Evolutionary conservation across 1,139 yeast species (phyloP), one percentile per base, ranked within the genome.

Genomic region (Saccharomyces hybrid): DNA sequence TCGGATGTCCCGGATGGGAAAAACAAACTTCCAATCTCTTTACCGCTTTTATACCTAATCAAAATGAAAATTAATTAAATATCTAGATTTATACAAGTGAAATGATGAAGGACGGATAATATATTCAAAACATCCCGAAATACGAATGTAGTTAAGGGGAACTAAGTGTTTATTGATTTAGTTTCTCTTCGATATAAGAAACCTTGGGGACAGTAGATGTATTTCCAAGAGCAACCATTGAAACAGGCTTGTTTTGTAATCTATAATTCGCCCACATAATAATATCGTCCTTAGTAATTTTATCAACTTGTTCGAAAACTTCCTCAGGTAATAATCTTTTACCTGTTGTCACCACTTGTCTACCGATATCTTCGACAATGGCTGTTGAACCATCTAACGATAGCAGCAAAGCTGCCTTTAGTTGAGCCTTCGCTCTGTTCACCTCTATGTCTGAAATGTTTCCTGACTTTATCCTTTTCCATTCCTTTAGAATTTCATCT

Each of bases 321-420:
- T 91, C 96, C 70, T 88, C 96, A 2, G 99, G 97, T 14, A 95
- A 79, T 64, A 89, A 78, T 68, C 97, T 82, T 66, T 80, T 83
- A 44, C 99, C 99, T 2, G 98, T 91, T 55, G 96, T 91, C 51
- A 93, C 96, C 59, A 93, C 78, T 72, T 95, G 99, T 71, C 99
- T 84, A 44, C 99, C 99, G 64, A 95, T 89, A 73, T 93, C 99
- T 72, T 93, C 99, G 34, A 97, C 98, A 57, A 91, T 85, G 3
- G 97, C 95, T 4, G 98, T 90, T 21, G 96, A 85, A 59, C 96
- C 97, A 71, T 95, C 99, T 54, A 93, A 77, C 11, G 96, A 88
- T 57, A 93, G 77, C 54, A 93, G 78, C 55, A 93, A 77, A 0
- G 96, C 88, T 0, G 99, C 99, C 74, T 91, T 91, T 61, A 93